These are phyloP conservation scores for Pichia kluyveri DNA, from an alignment of 805 yeast genomes.

Conservation along the genomic window DNA sequence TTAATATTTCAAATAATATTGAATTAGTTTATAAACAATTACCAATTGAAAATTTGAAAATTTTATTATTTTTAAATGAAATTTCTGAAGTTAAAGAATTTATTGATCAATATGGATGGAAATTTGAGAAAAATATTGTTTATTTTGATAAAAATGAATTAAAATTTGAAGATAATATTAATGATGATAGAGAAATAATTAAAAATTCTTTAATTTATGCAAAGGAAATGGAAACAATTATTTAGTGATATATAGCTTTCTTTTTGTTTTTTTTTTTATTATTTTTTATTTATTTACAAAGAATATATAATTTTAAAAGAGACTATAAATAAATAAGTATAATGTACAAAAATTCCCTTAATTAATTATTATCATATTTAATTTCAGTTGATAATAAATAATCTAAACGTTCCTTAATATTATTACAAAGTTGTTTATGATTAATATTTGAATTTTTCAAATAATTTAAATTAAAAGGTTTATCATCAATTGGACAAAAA, in stretches of 20 bases:
- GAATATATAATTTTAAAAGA: background rate
- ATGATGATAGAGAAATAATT: conserved; percentile 41
- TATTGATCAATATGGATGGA: conserved; percentile 52
- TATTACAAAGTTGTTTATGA: conserved; percentile 15
- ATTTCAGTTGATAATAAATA: conserved; percentile 1
- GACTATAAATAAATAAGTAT: background rate
- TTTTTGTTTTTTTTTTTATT: too few species aligned
- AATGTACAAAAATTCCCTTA: background rate
- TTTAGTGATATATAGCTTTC: conserved; percentile 29
- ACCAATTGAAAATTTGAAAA: conserved; percentile 77
- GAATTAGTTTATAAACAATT: conserved; percentile 68
- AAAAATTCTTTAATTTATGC: conserved; percentile 79
- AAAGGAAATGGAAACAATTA: conserved; percentile 84
- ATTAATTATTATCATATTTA: background rate
- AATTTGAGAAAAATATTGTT: conserved; percentile 41
- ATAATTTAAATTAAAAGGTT: conserved; percentile 17
- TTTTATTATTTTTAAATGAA: conserved; percentile 58
- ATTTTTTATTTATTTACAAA: too few species aligned
- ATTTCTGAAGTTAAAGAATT: conserved; percentile 44
- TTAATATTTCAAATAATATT: conserved; percentile 77
- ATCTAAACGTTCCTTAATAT: conserved; percentile 1
- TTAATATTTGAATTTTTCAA: conserved; percentile 14
- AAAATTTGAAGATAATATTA: conserved; percentile 14
- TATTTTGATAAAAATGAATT: conserved; percentile 28
- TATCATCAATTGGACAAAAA: conserved; percentile 20